Base-by-base conservation (phyloP, 202 grass and related monocot genomes). In the Elaeis oleifera region DNA sequence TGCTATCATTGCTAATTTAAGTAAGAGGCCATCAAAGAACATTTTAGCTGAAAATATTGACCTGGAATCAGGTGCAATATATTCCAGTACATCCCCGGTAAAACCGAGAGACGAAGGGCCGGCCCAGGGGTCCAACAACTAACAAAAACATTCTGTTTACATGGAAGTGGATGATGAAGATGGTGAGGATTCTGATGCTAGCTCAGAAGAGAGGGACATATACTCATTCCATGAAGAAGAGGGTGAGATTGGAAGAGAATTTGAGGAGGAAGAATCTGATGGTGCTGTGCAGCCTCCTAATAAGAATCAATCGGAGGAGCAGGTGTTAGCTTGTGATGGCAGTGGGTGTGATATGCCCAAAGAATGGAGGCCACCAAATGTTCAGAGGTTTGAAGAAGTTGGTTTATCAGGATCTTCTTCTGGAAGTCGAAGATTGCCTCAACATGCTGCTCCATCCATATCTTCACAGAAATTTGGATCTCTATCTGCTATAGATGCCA, bases 381-480 rank as follows among this genome's bases (percentile, higher is more conserved):
- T 51, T 63, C 56, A 60, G 58, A 85, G 58, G 51, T 79, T 70
- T 65, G 88, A 89, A 72, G 92, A 97, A 71, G 88, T 74, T 74
- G 82, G 76, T 53, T 94, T 88, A 60, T 86, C 85, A 24, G 85
- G 89, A 39, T 94, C 88, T 82, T 97, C 94, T 65, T 97, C 88
- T 75, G 94, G 88, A 63, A 89, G 80, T 82, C 61, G 77, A 74
- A 83, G 80, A 83, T 71, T 97, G 69, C 83, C 78, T 29, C 82
- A 74, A 74, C 80, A 85, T 9, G 48, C 65, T 56, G 87, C 70
- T 63, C 80, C 88, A 59, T 81, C 84, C 21, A 76, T 82, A 23
- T 80, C 95, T 80, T 94, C 83, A 18, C 87, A 99, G 67, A 99
- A 99, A 52, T 79, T 99, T 71, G 82, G 82, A 59, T 94, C 88